Percentiles rank a stretch among this genome's conserved stretches.
Conservation (phyloP, 305 asterid genomes). For the Petunia hybrid region DNA sequence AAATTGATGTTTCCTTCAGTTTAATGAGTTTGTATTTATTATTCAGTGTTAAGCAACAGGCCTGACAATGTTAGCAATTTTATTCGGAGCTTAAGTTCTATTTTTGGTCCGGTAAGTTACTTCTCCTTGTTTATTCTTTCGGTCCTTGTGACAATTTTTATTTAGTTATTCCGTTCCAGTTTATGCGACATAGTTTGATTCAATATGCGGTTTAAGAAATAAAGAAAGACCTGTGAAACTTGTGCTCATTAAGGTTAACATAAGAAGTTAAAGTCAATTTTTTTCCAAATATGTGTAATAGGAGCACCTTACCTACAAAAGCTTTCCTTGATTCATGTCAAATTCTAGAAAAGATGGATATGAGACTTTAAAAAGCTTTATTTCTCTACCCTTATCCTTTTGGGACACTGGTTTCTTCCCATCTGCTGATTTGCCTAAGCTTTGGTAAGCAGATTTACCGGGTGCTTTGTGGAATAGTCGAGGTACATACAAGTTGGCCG, state of each 20-base stretch:
- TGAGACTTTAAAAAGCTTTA: neutral
- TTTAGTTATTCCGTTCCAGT: neutral
- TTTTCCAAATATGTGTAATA: neutral
- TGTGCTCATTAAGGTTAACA: neutral
- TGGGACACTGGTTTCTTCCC: neutral
- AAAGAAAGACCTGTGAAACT: neutral
- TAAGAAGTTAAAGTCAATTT: no score
- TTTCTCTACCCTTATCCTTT: neutral
- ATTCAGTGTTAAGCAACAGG: conserved; percentile 44
- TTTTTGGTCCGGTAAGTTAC: conserved; percentile 42
- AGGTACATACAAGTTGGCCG: no score
- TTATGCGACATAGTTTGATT: neutral
- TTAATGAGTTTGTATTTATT: conserved; percentile 17
- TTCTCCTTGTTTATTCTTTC: conserved; percentile 14
- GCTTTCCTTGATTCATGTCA: neutral
- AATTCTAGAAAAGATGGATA: neutral
- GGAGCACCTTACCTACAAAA: neutral
- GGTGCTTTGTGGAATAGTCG: no score
- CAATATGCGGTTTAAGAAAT: neutral
- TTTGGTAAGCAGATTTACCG: no score
- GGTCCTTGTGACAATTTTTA: neutral
- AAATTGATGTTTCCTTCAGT: neutral
- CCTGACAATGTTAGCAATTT: conserved; percentile 48
- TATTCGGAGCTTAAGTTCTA: conserved; percentile 35
- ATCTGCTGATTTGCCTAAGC: no score